These are phyloP conservation scores for Prinsepia uniflora DNA, from an alignment of 306 rosid genomes.

Conservation along the genomic window DNA sequence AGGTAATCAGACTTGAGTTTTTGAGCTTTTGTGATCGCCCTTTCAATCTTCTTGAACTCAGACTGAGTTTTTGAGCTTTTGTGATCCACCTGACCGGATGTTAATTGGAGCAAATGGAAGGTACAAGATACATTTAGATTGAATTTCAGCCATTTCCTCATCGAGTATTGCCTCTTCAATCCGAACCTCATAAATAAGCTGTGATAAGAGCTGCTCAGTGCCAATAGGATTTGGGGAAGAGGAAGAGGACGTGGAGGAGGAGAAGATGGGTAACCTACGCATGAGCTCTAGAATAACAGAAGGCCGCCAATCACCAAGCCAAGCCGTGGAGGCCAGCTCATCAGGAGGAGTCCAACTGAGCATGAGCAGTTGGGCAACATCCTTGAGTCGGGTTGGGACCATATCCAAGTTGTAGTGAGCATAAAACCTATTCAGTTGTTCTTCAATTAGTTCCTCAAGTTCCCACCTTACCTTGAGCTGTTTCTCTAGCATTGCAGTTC, in stretches of 20 bases:
- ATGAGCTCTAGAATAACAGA: slow-evolving; percentile 38
- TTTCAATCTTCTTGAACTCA: slow-evolving; percentile 42
- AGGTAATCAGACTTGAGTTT: slow-evolving; percentile 36
- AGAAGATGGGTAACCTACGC: slow-evolving; percentile 24
- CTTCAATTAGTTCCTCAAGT: slow-evolving; percentile 43
- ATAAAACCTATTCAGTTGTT: slow-evolving; percentile 37
- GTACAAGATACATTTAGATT: slow-evolving; percentile 38
- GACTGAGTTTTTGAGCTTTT: slow-evolving; percentile 24
- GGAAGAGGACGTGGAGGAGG: slow-evolving; percentile 1
- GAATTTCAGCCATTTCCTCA: slow-evolving; percentile 53
- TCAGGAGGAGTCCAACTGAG: slow-evolving; percentile 35
- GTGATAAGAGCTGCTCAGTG: slow-evolving; percentile 25
- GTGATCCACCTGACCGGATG: slow-evolving; percentile 16
- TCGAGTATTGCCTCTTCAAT: slow-evolving; percentile 43
- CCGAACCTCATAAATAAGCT: slow-evolving; percentile 36
- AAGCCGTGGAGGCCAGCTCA: slow-evolving; percentile 30
- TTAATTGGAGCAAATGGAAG: slow-evolving; percentile 35
- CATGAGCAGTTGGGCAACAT: slow-evolving; percentile 38
- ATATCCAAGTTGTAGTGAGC: slow-evolving; percentile 35
- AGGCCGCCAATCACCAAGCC: slow-evolving; percentile 54
- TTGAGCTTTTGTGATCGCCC: slow-evolving; percentile 40
- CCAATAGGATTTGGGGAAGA: slow-evolving; percentile 14
- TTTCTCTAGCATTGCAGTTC: slow-evolving; percentile 41
- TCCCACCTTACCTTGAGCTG: slow-evolving; percentile 38
- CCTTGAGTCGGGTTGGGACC: slow-evolving; percentile 34